These are phyloP conservation scores for Pseudocercospora pini-densiflorae DNA, from an alignment of 2,329 filamentous ascomycete species.

Conservation along the genomic window DNA sequence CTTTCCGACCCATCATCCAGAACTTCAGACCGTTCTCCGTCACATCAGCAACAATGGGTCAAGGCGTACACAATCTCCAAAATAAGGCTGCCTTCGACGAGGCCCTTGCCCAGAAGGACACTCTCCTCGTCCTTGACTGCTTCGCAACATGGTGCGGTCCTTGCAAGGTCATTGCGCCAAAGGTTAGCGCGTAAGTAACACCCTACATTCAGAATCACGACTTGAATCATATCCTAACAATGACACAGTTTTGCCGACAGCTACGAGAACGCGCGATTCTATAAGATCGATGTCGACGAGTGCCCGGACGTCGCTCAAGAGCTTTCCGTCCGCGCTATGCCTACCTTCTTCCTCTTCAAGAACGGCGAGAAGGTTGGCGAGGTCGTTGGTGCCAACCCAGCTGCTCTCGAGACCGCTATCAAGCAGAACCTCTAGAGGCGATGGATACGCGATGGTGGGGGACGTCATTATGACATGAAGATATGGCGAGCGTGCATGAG, in stretches of 20 bases:
- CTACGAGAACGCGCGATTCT: slow-evolving; percentile 70
- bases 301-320: slow-evolving; percentile 75
- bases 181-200: slow-evolving; percentile 59
- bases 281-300: slow-evolving; percentile 90
- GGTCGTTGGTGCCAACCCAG: slow-evolving; percentile 81
- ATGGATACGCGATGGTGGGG: neutral
- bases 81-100: slow-evolving; percentile 65
- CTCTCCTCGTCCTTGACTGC: slow-evolving; percentile 79
- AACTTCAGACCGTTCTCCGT: slow-evolving; percentile 44
- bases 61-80: slow-evolving; percentile 56
- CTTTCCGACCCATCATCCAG: slow-evolving; percentile 27
- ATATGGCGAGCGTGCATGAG: neutral
- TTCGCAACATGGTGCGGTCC: slow-evolving; percentile 93
- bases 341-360: slow-evolving; percentile 87
- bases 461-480: slow-evolving; percentile 15
- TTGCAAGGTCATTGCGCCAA: slow-evolving; percentile 87
- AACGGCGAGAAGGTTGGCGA: slow-evolving; percentile 72
- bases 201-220: neutral
- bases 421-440: slow-evolving; percentile 31
- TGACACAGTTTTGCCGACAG: slow-evolving; percentile 61
- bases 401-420: slow-evolving; percentile 63
- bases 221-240: slow-evolving; percentile 17
- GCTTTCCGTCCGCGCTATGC: slow-evolving; percentile 86
- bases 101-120: slow-evolving; percentile 57
- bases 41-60: slow-evolving; percentile 48